Conservation (phyloP, 78 protist species). For the Trichosphaerium sp. region DNA sequence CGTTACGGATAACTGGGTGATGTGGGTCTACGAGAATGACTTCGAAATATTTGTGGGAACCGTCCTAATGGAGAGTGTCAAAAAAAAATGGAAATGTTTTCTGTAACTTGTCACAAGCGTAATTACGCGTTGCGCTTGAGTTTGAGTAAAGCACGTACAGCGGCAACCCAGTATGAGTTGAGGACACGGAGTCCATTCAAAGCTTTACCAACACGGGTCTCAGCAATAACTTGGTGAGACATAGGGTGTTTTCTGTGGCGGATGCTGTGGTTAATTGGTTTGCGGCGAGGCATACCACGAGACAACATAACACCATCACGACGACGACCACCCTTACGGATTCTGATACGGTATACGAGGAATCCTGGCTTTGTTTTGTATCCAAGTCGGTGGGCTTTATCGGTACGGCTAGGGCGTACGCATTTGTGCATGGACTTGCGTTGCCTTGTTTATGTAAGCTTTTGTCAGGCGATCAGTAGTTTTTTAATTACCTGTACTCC, state of each 20-base stretch:
- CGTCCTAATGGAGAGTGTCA: slow-evolving; percentile 69
- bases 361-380: slow-evolving; percentile 97
- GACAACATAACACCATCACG: slow-evolving; percentile 76
- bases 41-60: slow-evolving; percentile 94
- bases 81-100: neutral
- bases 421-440: slow-evolving; percentile 86
- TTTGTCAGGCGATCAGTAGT: neutral
- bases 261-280: slow-evolving; percentile 93
- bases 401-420: slow-evolving; percentile 95
- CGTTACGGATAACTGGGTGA: slow-evolving; percentile 92
- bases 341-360: slow-evolving; percentile 83
- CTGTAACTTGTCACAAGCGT: too few relatives aligned
- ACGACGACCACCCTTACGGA: slow-evolving; percentile 97
- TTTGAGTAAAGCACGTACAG: neutral
- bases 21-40: slow-evolving; percentile 95
- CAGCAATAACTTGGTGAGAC: slow-evolving; percentile 83
- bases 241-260: slow-evolving; percentile 78
- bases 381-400: slow-evolving; percentile 98
- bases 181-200: slow-evolving; percentile 93
- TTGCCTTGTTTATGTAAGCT: slow-evolving; percentile 58
- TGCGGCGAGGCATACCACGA: slow-evolving; percentile 97
- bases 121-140: too few relatives aligned
- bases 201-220: slow-evolving; percentile 91
- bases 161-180: slow-evolving; percentile 97
- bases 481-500: slow-evolving; percentile 79